phyloP scores from a whole-genome alignment of 768 basidiomycete genomes.

The Auriscalpium microsporum region DNA sequence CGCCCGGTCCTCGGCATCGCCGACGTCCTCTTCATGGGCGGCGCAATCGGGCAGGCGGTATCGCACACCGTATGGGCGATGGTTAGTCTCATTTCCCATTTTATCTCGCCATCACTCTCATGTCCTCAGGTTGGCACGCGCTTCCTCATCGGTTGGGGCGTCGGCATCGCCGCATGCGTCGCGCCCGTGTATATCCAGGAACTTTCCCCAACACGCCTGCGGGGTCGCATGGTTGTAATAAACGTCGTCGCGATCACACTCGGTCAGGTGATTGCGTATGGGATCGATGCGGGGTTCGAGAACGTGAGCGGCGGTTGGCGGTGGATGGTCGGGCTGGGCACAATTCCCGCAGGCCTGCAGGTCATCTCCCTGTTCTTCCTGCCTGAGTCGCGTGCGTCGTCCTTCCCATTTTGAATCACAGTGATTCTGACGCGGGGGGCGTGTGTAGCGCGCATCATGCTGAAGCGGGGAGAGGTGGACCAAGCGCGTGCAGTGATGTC shows the following conservation, averaged over 20 bases:
- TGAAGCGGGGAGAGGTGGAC: slow-evolving; percentile 44
- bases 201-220: slow-evolving; percentile 62
- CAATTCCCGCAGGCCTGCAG: slow-evolving; percentile 60
- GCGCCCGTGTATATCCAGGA: slow-evolving; percentile 83
- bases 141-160: slow-evolving; percentile 67
- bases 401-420: too few species aligned
- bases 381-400: slow-evolving; percentile 69
- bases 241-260: slow-evolving; percentile 80
- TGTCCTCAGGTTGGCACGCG: slow-evolving; percentile 50
- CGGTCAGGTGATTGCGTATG: slow-evolving; percentile 75
- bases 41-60: slow-evolving; percentile 63
- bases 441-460: slow-evolving; percentile 48
- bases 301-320: slow-evolving; percentile 61
- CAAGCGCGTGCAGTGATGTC: slow-evolving; percentile 47
- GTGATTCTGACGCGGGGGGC: too few species aligned
- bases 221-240: slow-evolving; percentile 72
- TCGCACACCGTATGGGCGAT: slow-evolving; percentile 64
- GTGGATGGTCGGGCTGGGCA: slow-evolving; percentile 77
- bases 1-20: slow-evolving; percentile 56
- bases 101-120: neutral
- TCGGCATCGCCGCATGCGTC: slow-evolving; percentile 69
- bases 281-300: slow-evolving; percentile 59
- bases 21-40: slow-evolving; percentile 66
- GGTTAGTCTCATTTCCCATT: slow-evolving; percentile 29
- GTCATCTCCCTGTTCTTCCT: slow-evolving; percentile 51